phyloP scores from a whole-genome alignment of 177 flowering plant genomes.

The Telopea speciosissima region DNA sequence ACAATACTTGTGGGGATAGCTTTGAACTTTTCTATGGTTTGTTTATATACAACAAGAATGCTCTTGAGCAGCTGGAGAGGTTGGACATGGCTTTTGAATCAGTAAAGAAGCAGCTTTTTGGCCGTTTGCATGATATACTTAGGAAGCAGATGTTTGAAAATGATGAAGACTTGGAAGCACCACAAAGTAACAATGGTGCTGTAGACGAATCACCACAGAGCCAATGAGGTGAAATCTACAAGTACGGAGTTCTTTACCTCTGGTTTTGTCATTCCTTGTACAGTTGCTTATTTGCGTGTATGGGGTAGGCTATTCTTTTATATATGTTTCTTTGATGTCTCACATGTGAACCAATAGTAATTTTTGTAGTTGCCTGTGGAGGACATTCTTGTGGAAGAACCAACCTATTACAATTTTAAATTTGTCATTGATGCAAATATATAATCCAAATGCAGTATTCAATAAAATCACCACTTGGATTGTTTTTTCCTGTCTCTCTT shows the following conservation, averaged over 20 bases:
- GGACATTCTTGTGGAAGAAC: too few relatives aligned
- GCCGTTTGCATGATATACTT: not conserved
- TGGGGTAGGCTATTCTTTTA: too few relatives aligned
- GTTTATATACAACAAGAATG: not conserved
- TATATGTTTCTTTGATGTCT: too few relatives aligned
- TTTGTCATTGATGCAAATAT: too few relatives aligned
- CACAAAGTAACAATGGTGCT: not conserved
- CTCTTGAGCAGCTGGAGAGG: not conserved
- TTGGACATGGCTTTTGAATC: not conserved
- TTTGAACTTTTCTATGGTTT: not conserved
- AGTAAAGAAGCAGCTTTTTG: not conserved
- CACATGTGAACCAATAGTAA: too few relatives aligned
- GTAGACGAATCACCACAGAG: not conserved
- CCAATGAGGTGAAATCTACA: not conserved
- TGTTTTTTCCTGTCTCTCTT: too few relatives aligned
- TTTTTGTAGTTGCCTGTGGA: too few relatives aligned
- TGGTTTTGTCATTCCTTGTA: too few relatives aligned
- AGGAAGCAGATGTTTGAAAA: not conserved
- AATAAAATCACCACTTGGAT: too few relatives aligned
- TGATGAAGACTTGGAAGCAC: not conserved
- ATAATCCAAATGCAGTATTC: too few relatives aligned
- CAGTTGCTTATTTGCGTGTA: too few relatives aligned
- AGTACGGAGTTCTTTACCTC: not conserved
- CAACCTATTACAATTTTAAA: too few relatives aligned
- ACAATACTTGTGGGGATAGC: not conserved